Percentiles rank a stretch among this genome's conserved stretches.
Conservation (phyloP, 441 rosid genomes). For the Pelargonium australe region DNA sequence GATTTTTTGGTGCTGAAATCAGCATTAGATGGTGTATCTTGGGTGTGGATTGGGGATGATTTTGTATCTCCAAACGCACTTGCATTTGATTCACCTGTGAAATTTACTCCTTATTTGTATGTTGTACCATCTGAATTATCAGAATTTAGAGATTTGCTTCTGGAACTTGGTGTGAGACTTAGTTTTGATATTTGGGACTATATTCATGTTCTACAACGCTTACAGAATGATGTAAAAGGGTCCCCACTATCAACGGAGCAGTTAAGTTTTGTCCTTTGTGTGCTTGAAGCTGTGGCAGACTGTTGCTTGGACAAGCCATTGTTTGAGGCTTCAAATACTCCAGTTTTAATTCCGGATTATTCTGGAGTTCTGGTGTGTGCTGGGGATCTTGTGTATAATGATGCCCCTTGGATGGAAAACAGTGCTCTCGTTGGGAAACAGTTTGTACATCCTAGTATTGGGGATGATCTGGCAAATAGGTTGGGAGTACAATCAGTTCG, state of each 20-base stretch:
- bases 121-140: slow-evolving; percentile 96
- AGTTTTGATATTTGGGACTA: slow-evolving; percentile 87
- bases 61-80: slow-evolving; percentile 76
- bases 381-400: slow-evolving; percentile 82
- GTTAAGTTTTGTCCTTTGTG: slow-evolving; percentile 64
- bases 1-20: slow-evolving; percentile 58
- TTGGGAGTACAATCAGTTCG: slow-evolving; percentile 91
- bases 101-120: slow-evolving; percentile 87
- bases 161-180: slow-evolving; percentile 76
- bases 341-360: slow-evolving; percentile 70
- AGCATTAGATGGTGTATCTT: slow-evolving; percentile 67
- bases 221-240: slow-evolving; percentile 66
- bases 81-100: slow-evolving; percentile 98
- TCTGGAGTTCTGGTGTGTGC: slow-evolving; percentile 58
- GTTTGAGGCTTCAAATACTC: slow-evolving; percentile 45
- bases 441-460: slow-evolving; percentile 77
- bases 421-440: slow-evolving; percentile 57
- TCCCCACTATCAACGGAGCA: slow-evolving; percentile 62
- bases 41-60: slow-evolving; percentile 98
- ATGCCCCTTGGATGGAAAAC: slow-evolving; percentile 98
- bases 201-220: slow-evolving; percentile 58
- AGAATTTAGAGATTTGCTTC: slow-evolving; percentile 71
- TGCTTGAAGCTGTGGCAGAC: slow-evolving; percentile 89
- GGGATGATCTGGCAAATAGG: slow-evolving; percentile 76
- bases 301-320: slow-evolving; percentile 50